Evolutionary conservation across 768 basidiomycete species (phyloP), one percentile per base, ranked within the genome.

Genomic region (Suillus occidentalis): DNA sequence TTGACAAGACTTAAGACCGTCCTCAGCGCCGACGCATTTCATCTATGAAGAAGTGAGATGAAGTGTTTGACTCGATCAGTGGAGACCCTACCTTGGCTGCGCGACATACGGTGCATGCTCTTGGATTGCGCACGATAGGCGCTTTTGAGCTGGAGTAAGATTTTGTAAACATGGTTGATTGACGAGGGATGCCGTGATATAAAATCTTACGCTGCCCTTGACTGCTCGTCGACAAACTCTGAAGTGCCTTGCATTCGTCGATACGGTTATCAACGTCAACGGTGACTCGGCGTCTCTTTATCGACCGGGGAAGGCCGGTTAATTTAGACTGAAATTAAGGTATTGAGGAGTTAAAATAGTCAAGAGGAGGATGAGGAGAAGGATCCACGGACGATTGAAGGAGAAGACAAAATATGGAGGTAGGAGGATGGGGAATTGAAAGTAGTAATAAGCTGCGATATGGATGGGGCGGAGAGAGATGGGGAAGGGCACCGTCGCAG

Each of bases 21-120:
- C 92, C 74, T 95, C 92, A 59, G 93, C 90, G 53, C 91, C 92
- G 65, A 94, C 92, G 71, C 92, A 95, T 76, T 94, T 93, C 92
- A 95, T 95, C 92, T 94, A 69, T 52, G 60, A 59, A 42, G 62
- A 53, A 56, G 66, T 73, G 64, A 76, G 63, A 58, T 62, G 31
- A 61, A 25, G 37, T 45, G 62, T 34, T 40, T 45, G 62, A 59
- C 55, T 68, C 61, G 63, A 65, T 61, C 42, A 66, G 64, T 63
- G 47, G 67, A 43, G 59, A 64, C 53, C 67, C 45, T 68, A 89
- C 92, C 86, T 94, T 94, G 67, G 92, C 92, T 61, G 87, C 84
- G 52, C 92, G 87, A 76, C 92, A 95, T 69, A 93, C 91, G 47
- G 90, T 93, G 74, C 92, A 95, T 20, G 92, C 92, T 59, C 85